phyloP scores from a whole-genome alignment of 2,329 filamentous ascomycete species.

The Paecilomyces formosus region DNA sequence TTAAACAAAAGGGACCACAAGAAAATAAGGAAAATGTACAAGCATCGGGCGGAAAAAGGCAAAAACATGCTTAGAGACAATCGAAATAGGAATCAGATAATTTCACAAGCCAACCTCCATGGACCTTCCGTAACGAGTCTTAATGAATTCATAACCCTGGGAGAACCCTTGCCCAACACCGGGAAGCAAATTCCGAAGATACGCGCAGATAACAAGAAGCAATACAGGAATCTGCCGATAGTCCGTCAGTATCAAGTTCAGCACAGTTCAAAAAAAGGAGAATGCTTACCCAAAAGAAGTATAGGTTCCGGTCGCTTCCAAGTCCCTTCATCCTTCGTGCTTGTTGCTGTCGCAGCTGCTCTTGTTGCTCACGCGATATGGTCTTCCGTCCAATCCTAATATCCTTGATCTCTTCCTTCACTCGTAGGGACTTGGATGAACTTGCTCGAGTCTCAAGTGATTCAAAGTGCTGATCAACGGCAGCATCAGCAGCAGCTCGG shows the following conservation, averaged over 20 bases:
- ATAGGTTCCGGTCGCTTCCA: conserved; percentile 44
- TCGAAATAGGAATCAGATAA: conserved; percentile 13
- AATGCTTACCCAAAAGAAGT: conserved; percentile 45
- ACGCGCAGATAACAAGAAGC: conserved; percentile 37
- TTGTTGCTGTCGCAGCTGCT: conserved; percentile 40
- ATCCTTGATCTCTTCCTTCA: conserved; percentile 26
- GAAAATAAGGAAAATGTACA: conserved; percentile 12
- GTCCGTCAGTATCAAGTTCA: conserved; percentile 12
- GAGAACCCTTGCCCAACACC: conserved; percentile 32
- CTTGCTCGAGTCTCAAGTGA: conserved; percentile 23
- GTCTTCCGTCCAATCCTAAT: conserved; percentile 36
- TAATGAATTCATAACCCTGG: conserved; percentile 32
- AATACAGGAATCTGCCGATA: conserved; percentile 39
- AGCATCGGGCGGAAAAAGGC: conserved; percentile 10
- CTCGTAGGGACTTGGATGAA: conserved; percentile 10
- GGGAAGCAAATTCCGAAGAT: conserved; percentile 37
- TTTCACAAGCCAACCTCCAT: conserved; percentile 23
- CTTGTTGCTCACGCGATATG: conserved; percentile 39
- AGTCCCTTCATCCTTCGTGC: conserved; percentile 42
- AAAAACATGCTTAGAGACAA: conserved; percentile 5
- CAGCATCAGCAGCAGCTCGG: conserved; percentile 37
- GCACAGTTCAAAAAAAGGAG: background rate
- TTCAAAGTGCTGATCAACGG: conserved; percentile 39
- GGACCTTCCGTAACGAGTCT: conserved; percentile 22
- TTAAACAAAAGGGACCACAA: conserved; percentile 18